Percentiles rank a stretch among this genome's conserved stretches.
These are phyloP conservation scores for Pichia sp. DNA, from an alignment of 1,139 yeast species.

Conservation along the genomic window DNA sequence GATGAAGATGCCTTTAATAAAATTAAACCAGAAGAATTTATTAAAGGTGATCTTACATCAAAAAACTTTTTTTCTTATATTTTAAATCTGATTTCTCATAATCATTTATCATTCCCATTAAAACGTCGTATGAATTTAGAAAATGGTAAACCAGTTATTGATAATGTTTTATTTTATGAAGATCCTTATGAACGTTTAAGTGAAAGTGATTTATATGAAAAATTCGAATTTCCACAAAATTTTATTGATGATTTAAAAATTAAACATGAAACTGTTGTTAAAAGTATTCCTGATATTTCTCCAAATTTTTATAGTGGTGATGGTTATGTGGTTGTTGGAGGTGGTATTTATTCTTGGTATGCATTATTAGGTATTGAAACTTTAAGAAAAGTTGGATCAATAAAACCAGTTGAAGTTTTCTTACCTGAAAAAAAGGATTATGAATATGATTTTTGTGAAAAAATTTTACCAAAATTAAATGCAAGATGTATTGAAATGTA, in stretches of 20 bases:
- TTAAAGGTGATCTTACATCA: slow-evolving; percentile 20
- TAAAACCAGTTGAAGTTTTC: slow-evolving; percentile 68
- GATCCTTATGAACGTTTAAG: slow-evolving; percentile 18
- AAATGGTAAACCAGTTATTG: slow-evolving; percentile 22
- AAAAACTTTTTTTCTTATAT: slow-evolving; percentile 22
- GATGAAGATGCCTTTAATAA: slow-evolving; percentile 21
- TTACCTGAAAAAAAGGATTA: slow-evolving; percentile 41
- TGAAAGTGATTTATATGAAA: slow-evolving; percentile 19
- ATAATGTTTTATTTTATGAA: slow-evolving; percentile 22
- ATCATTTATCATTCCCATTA: slow-evolving; percentile 23
- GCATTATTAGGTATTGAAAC: slow-evolving; percentile 57
- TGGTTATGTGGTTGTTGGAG: slow-evolving; percentile 78
- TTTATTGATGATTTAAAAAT: slow-evolving; percentile 23
- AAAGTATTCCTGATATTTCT: slow-evolving; percentile 20
- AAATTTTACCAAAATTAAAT: slow-evolving; percentile 38
- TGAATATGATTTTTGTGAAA: slow-evolving; percentile 41
- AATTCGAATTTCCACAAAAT: slow-evolving; percentile 24
- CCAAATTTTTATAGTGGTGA: slow-evolving; percentile 46
- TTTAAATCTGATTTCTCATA: slow-evolving; percentile 19
- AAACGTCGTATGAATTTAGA: slow-evolving; percentile 17
- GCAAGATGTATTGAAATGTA: slow-evolving; percentile 43
- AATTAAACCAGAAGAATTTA: slow-evolving; percentile 16
- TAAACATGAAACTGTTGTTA: slow-evolving; percentile 24
- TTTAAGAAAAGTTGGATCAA: slow-evolving; percentile 54
- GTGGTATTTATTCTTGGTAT: slow-evolving; percentile 70